Evolutionary conservation across 148 eudicot genomes (phyloP).

Genomic region (Dianthus caryophyllus): DNA sequence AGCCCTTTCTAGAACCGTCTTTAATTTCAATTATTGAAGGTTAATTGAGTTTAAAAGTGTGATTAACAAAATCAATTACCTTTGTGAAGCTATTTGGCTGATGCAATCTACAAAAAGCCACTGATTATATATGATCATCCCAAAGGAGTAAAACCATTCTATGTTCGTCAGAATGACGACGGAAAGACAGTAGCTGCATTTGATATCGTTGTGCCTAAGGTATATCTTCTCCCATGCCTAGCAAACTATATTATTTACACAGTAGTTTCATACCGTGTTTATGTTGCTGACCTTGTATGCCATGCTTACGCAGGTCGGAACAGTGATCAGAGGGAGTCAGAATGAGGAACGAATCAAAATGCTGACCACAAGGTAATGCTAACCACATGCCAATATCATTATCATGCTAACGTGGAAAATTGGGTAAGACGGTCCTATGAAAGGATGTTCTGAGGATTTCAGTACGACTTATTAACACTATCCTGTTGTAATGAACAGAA

Average conservation of each 20-base stretch:
- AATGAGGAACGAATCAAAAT: slow-evolving; percentile 67
- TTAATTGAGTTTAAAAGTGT: not conserved
- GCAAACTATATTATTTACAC: not conserved
- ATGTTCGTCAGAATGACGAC: slow-evolving; percentile 49
- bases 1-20: not conserved
- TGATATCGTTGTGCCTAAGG: slow-evolving; percentile 70
- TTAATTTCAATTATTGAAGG: not conserved
- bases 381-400: no score
- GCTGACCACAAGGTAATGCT: slow-evolving; percentile 51
- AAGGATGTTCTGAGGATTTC: not conserved
- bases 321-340: slow-evolving; percentile 73
- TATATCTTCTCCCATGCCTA: slow-evolving; percentile 18
- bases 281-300: not conserved
- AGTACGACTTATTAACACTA: not conserved
- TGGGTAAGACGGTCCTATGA: not conserved
- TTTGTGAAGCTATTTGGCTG: slow-evolving; percentile 62
- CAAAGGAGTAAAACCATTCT: slow-evolving; percentile 75
- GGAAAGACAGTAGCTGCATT: slow-evolving; percentile 66
- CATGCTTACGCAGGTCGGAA: slow-evolving; percentile 54
- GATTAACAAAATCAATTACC: not conserved
- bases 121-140: slow-evolving; percentile 64
- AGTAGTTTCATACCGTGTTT: not conserved
- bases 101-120: slow-evolving; percentile 62
- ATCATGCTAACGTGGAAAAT: no score
- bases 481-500: slow-evolving; percentile 34